Evolutionary conservation across 345 rosid species (phyloP), one percentile per base, ranked within the genome.

Genomic region (Firmiana major): DNA sequence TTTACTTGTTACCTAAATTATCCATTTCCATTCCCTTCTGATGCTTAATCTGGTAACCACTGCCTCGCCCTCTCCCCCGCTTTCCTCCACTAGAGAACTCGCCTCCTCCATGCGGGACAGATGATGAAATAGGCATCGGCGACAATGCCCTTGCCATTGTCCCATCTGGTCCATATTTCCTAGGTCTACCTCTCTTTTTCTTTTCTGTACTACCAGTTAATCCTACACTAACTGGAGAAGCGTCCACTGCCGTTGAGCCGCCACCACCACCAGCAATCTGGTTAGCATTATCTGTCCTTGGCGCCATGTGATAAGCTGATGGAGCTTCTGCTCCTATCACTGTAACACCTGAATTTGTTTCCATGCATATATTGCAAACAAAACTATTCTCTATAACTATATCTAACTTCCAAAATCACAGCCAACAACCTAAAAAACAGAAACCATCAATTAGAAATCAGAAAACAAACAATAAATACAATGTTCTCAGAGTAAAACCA

Each of bases 171-270:
- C 89, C 95, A 76, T 92, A 88, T 77, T 92, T 92, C 88, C 97
- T 87, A 34, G 97, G 95, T 73, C 93, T 87, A 36, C 95, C 97
- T 64, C 97, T 91, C 90, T 86, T 91, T 87, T 92, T 92, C 91
- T 91, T 92, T 74, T 83, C 91, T 3, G 58, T 57, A 17, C 84
- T 45, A 70, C 87, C 90, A 48, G 77, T 60, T 73, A 88, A 82
- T 59, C 86, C 90, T 10, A 80, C 80, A 79, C 79, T 81, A 71
- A 79, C 81, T 31, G 88, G 77, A 16, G 93, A 51, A 2, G 83
- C 78, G 0, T 73, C 79, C 49, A 82, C 79, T 1, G 87, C 54
- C 17, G 85, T 82, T 59, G 92, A 84, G 69, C 40, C 40, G 40
- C 40, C 40, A 31, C 90, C 80, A 7, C 77, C 78, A 5, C 79